Conservation (phyloP, 768 basidiomycete genomes). For the Rhizopogon salebrosus region DNA sequence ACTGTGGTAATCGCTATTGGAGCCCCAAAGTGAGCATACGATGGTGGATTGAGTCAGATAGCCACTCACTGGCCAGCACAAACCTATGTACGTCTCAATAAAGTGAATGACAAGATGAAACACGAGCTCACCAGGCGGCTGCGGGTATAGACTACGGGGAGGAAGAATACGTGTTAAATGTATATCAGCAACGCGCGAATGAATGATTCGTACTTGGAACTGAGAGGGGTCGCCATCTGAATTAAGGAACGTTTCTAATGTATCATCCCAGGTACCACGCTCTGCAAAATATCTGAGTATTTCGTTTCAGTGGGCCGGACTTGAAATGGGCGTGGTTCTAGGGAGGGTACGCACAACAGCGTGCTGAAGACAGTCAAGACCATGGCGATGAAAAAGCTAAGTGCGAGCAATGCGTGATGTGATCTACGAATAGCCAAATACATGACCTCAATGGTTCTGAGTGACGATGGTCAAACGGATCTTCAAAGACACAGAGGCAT, state of each 20-base stretch:
- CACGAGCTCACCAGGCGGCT: conserved; percentile 64
- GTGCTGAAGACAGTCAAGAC: conserved; percentile 86
- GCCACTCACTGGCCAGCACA: conserved; percentile 68
- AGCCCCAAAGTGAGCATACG: not conserved
- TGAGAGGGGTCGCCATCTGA: conserved; percentile 79
- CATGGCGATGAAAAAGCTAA: conserved; percentile 87
- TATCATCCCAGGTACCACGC: conserved; percentile 84
- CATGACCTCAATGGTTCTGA: conserved; percentile 88
- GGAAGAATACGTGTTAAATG: not conserved
- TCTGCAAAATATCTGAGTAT: conserved; percentile 76
- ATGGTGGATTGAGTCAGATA: not conserved
- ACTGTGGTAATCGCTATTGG: conserved; percentile 76
- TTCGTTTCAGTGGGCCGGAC: not conserved
- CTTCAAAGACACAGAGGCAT: not conserved
- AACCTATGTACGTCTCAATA: conserved; percentile 38
- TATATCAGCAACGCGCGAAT: not conserved
- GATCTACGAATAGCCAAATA: conserved; percentile 82
- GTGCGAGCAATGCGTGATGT: conserved; percentile 80
- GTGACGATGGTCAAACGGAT: not conserved
- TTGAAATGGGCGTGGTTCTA: not conserved
- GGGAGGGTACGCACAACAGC: conserved; percentile 49
- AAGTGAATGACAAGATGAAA: not conserved
- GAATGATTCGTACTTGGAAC: conserved; percentile 50
- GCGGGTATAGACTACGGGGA: conserved; percentile 56
- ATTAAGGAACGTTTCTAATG: conserved; percentile 76